Base-by-base conservation (phyloP, 345 rosid genomes). In the Litchi chinensis region DNA sequence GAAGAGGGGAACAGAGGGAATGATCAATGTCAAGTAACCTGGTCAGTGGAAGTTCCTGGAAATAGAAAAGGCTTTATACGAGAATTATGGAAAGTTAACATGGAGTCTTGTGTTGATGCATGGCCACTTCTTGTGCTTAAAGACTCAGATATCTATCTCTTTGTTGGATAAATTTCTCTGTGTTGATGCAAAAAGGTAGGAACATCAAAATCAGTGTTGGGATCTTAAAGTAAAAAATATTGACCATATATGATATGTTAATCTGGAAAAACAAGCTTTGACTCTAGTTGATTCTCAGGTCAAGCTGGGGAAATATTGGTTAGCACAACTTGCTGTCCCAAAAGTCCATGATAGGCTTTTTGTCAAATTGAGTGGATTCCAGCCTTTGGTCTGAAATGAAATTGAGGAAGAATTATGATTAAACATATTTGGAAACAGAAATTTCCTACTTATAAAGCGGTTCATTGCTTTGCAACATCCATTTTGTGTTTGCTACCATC, bases 31-130 rank as follows among this genome's bases (percentile, higher is more conserved):
- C 85, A 39, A 79, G 70, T 75, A 54, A 81, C 83, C 74, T 86
- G 83, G 84, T 85, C 79, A 5, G 40, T 81, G 69, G 86, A 90
- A 80, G 73, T 77, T 83, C 82, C 89, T 70, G 80, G 84, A 79
- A 80, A 86, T 70, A 79, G 83, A 71, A 79, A 84, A 73, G 84
- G 81, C 71, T 83, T 80, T 71, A 70, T 96, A 74, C 77, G 81
- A 75, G 91, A 91, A 82, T 50, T 92, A 67, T 96, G 99, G 98
- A 92, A 93, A 86, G 94, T 88, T 88, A 83, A 83, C 82, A 88
- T 93, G 98, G 94, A 85, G 74, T 93, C 98, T 73, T 96, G 98
- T 79, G 94, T 94, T 77, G 99, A 96, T 87, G 97, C 97, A 73
- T 96, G 98, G 0, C 97, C 97, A 40, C 85, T 94, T 60, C 70